phyloP scores from a whole-genome alignment of 768 basidiomycete species.

The Paxillus ammoniavirescens region DNA sequence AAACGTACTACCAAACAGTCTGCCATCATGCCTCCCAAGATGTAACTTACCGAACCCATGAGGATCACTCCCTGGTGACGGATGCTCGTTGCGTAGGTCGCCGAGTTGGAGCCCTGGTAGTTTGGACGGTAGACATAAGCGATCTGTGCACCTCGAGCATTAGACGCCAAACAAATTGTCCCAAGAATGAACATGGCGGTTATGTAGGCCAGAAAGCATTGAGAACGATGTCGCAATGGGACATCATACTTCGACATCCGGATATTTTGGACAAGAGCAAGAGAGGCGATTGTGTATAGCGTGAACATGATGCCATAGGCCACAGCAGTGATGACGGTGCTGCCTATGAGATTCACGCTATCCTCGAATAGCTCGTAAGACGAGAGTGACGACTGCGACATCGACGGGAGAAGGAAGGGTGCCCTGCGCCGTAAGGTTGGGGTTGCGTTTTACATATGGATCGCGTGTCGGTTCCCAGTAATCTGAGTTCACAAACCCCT shows the following conservation, averaged over 20 bases:
- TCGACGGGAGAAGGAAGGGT: too few species aligned
- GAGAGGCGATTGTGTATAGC: not conserved
- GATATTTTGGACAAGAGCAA: not conserved
- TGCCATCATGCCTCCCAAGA: not conserved
- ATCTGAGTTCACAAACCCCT: too few species aligned
- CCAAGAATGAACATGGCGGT: conserved; percentile 13
- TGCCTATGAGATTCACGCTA: not conserved
- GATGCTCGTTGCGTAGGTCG: not conserved
- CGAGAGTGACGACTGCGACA: too few species aligned
- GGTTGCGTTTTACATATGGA: too few species aligned
- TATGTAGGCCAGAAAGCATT: conserved; percentile 9
- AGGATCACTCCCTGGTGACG: not conserved
- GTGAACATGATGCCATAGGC: conserved; percentile 4
- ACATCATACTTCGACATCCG: not conserved
- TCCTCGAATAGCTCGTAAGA: not conserved
- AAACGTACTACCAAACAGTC: not conserved
- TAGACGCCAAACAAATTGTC: conserved; percentile 9
- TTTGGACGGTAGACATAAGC: conserved; percentile 5
- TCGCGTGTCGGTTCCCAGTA: too few species aligned
- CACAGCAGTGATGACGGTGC: not conserved
- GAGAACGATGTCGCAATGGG: not conserved
- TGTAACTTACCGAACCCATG: not conserved
- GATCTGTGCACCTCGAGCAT: conserved; percentile 8
- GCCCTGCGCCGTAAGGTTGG: too few species aligned
- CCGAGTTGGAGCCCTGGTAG: conserved; percentile 2